These are phyloP conservation scores for Quercus wislizeni DNA, from an alignment of 306 rosid species.

Conservation along the genomic window DNA sequence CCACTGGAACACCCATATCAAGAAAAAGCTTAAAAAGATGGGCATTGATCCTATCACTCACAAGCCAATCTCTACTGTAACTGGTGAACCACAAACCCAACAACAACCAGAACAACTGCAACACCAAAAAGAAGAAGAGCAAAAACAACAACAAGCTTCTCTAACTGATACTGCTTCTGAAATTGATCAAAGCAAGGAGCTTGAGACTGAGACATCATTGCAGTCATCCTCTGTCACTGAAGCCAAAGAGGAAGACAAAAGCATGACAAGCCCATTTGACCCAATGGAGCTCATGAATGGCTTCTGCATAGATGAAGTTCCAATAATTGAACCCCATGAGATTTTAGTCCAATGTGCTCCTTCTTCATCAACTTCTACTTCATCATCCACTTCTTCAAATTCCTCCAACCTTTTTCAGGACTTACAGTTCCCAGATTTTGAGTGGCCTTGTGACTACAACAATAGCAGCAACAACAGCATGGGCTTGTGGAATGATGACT, in stretches of 20 bases:
- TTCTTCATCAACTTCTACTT: slow-evolving; percentile 36
- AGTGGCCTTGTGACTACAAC: slow-evolving; percentile 37
- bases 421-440: slow-evolving; percentile 54
- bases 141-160: slow-evolving; percentile 9
- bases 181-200: slow-evolving; percentile 31
- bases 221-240: slow-evolving; percentile 35
- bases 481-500: slow-evolving; percentile 63
- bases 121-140: slow-evolving; percentile 7
- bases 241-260: slow-evolving; percentile 33
- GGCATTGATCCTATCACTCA: slow-evolving; percentile 81
- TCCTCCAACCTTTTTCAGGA: slow-evolving; percentile 51
- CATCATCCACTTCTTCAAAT: slow-evolving; percentile 38
- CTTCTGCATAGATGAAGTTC: slow-evolving; percentile 67
- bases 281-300: slow-evolving; percentile 40
- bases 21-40: slow-evolving; percentile 71
- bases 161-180: slow-evolving; percentile 11
- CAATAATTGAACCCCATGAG: slow-evolving; percentile 44
- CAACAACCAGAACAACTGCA: slow-evolving; percentile 2
- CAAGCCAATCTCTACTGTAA: slow-evolving; percentile 36
- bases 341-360: slow-evolving; percentile 32
- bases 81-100: slow-evolving; percentile 37
- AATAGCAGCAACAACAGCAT: slow-evolving; percentile 1
- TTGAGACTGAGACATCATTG: slow-evolving; percentile 24
- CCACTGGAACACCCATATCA: slow-evolving; percentile 85
- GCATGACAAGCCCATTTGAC: slow-evolving; percentile 31